Base-by-base conservation (phyloP, 805 yeast genomes). In the Sugiyamaella floridensis region DNA sequence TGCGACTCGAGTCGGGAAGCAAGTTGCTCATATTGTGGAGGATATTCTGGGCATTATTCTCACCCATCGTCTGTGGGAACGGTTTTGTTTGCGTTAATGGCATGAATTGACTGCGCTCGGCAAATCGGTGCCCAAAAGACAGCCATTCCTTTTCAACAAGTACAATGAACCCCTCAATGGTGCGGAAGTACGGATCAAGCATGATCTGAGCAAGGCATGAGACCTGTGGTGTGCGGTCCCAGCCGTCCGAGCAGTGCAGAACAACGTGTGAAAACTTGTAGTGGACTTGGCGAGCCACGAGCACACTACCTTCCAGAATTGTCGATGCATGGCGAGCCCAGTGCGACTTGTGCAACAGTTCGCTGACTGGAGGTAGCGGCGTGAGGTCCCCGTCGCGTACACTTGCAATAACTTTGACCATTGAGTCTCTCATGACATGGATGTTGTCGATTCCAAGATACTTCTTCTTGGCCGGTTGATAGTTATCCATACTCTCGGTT, bases 171-270 rank as follows among this genome's bases (percentile, higher is more conserved):
- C 99, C 99, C 53, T 89, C 85, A 2, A 87, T 58, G 0, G 98
- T 90, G 58, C 99, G 76, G 67, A 77, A 93, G 65, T 80, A 88
- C 0, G 98, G 97, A 66, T 93, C 98, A 8, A 90, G 72, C 63
- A 96, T 87, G 4, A 93, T 69, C 68, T 92, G 92, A 20, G 90
- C 80, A 55, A 93, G 71, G 1, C 96, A 84, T 5, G 89, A 77
- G 1, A 90, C 79, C 65, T 93, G 98, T 0, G 97, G 81, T 0
- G 99, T 93, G 53, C 99, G 74, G 65, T 93, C 99, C 99, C 99
- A 93, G 1, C 99, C 99, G 71, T 93, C 99, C 0, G 97, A 89
- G 66, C 99, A 93, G 71, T 93, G 99, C 6, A 93, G 78, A 9
- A 93, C 65, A 3, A 92, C 76, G 66, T 92, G 95, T 16, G 93